These are phyloP conservation scores for Anisodus acutangulus DNA, from an alignment of 257 asterid genomes.

Conservation along the genomic window DNA sequence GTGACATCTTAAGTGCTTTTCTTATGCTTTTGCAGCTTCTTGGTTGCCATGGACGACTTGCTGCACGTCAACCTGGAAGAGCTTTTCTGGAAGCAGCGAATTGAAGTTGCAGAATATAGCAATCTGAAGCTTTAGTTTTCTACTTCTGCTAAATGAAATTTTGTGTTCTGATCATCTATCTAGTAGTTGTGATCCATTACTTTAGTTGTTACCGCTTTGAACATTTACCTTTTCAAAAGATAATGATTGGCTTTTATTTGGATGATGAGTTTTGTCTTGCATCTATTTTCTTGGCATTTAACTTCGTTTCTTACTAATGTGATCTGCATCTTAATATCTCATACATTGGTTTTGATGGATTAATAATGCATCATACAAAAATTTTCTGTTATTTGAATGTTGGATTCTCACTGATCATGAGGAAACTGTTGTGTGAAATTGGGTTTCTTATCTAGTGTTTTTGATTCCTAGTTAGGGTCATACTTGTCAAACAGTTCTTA, in stretches of 20 bases:
- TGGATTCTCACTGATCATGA: too few relatives aligned
- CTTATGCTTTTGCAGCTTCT: constrained; percentile 40
- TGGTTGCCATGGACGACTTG: constrained; percentile 54
- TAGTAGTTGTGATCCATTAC: neutral
- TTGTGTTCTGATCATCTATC: neutral
- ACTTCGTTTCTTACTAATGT: neutral
- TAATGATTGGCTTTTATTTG: neutral
- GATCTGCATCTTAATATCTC: neutral
- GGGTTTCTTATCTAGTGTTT: too few relatives aligned
- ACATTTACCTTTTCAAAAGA: neutral
- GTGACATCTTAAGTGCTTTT: neutral
- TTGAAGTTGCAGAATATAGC: neutral
- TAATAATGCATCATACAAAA: too few relatives aligned
- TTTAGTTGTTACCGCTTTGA: neutral
- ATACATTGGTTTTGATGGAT: neutral
- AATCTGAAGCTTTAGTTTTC: neutral
- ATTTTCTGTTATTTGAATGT: too few relatives aligned
- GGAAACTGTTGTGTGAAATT: too few relatives aligned
- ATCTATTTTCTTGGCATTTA: neutral
- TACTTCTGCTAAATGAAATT: neutral
- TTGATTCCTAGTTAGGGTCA: too few relatives aligned
- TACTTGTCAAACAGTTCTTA: too few relatives aligned
- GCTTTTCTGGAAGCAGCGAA: constrained; percentile 39
- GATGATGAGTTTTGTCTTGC: neutral
- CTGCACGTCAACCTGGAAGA: constrained; percentile 51